Evolutionary conservation across 2,329 filamentous ascomycete genomes (phyloP), one percentile per base, ranked within the genome.

Genomic region (Torrubiella hemipterigena): DNA sequence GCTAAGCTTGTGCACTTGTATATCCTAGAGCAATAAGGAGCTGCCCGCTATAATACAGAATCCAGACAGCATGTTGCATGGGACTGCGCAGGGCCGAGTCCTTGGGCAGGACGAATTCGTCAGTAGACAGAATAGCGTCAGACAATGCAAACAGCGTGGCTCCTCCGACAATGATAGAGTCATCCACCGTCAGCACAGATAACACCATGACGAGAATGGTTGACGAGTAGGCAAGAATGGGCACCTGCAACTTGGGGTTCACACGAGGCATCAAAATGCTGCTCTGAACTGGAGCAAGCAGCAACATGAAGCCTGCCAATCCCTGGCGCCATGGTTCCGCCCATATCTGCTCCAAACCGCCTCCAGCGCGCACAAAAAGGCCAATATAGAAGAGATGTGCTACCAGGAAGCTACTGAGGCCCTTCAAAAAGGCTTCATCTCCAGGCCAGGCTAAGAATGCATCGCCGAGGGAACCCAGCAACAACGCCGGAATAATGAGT

Each of bases 61-160:
- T 25, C 55, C 55, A 58, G 15, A 57, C 53, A 1, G 44, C 39
- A 31, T 49, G 41, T 31, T 50, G 50, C 49, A 57, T 52, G 45
- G 42, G 49, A 3, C 28, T 29, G 2, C 43, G 43, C 24, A 46
- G 40, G 9, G 12, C 15, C n/a, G 49, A 51, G 6, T 31, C 29
- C 1, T 32, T 16, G 8, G 43, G 21, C 8, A 56, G 32, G 3
- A 58, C 32, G 33, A 58, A 58, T 35, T 45, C 44, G 9, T 53
- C 52, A 0, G 45, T 38, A 1, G 53, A 47, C 4, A 58, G 41
- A 7, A 56, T 45, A 7, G 41, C 40, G 27, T 58, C 54, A 5
- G 54, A 57, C 4, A 41, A 31, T 9, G 50, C 43, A 33, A 58
- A 58, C 20, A 54, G 34, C 6, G 51, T 13, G 2, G 48, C 49